These are phyloP conservation scores for Plasmodium gaboni DNA, from an alignment of 169 alveolate species.

Conservation along the genomic window DNA sequence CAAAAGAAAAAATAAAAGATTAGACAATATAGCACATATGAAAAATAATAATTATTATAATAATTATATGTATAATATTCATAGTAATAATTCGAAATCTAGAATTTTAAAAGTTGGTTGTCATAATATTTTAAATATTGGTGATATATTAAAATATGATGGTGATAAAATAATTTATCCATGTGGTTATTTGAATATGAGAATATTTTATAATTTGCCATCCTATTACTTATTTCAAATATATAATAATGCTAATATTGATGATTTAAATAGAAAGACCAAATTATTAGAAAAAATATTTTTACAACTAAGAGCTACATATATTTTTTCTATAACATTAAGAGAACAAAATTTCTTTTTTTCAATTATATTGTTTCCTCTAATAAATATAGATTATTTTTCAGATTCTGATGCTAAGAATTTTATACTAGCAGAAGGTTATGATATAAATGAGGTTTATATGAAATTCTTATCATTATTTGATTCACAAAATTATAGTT, in stretches of 20 bases:
- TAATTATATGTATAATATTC: conserved; percentile 3
- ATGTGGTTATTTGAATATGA: conserved; percentile 80
- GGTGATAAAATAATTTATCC: conserved; percentile 77
- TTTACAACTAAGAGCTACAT: conserved; percentile 59
- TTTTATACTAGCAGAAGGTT: conserved; percentile 63
- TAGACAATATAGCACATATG: too few species aligned
- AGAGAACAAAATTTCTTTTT: conserved; percentile 31
- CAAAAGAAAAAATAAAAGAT: conserved; percentile 17
- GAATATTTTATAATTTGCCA: conserved; percentile 78
- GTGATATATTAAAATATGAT: conserved; percentile 79
- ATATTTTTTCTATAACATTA: conserved; percentile 65
- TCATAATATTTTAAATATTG: conserved; percentile 78
- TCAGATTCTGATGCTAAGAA: conserved; percentile 57
- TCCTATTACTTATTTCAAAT: conserved; percentile 28
- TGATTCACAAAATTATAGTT: conserved; percentile 5
- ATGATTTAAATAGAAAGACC: conserved; percentile 17
- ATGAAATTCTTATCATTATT: conserved; percentile 38
- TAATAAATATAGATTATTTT: conserved; percentile 52
- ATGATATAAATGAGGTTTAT: conserved; percentile 40
- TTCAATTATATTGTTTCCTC: conserved; percentile 52
- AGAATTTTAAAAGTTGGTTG: conserved; percentile 75
- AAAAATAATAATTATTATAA: too few species aligned
- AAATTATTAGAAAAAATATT: conserved; percentile 39
- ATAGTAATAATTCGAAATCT: conserved; percentile 55
- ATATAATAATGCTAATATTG: conserved; percentile 29